Evolutionary conservation across 352 stramenopile genomes (phyloP), one percentile per base, ranked within the genome.

Genomic region (Blastocystis sp.): DNA sequence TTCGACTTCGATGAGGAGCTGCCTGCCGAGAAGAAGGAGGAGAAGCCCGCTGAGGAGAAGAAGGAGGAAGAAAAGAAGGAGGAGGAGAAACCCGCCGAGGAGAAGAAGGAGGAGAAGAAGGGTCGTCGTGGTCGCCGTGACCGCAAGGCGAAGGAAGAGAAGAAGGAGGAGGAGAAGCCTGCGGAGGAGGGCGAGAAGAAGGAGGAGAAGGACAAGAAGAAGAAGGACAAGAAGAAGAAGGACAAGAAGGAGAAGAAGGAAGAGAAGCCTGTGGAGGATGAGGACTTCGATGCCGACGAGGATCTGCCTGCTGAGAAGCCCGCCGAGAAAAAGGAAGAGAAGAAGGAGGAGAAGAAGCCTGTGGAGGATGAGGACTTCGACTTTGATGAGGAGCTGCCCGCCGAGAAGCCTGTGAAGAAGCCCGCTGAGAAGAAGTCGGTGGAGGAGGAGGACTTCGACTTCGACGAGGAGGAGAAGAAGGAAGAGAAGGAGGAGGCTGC

Each of bases 101-200:
- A 76, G 40, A 28, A 48, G 14, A 48, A 57, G 10, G 57, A 84
- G 42, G 54, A 68, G 24, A 59, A 84, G 38, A 66, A 66, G 59
- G 48, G n/a, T 70, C 11, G 34, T 42, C 52, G 34, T 74, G 24
- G 64, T 43, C 64, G 64, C 45, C 64, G 64, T 48, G 64, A 42
- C 43, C 64, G 64, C 34, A 84, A 84, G 71, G 71, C n/a, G n/a
- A 61, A 81, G 57, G 59, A 81, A 54, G 60, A 54, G n/a, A 59
- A 64, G 48, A 63, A 84, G 74, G 66, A 84, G 60, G n/a, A 66
- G 21, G 66, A 68, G 24, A 40, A 66, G 28, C 28, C 28, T 34
- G 28, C 28, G 54, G 74, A 84, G 60, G 66, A 76, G 45, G 48
- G 70, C 6, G 38, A 70, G n/a, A 60, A 38, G 48, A 54, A 68